phyloP scores from a whole-genome alignment of 2,329 filamentous ascomycete species.

The Stylonectria norvegica region DNA sequence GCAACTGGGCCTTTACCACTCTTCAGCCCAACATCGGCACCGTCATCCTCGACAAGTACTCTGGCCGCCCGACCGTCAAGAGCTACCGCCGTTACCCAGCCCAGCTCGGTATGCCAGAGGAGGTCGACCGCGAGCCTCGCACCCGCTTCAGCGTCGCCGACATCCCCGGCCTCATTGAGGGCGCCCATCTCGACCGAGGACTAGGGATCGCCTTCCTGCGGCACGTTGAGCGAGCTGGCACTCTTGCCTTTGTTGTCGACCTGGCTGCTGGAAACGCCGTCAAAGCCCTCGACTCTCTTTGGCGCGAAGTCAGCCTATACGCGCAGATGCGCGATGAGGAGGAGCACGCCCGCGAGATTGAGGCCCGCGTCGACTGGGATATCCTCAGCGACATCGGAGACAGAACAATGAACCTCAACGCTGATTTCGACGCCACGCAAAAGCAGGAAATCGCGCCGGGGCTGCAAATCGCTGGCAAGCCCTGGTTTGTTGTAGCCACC shows the following conservation, averaged over 20 bases:
- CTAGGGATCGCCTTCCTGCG: constrained; percentile 88
- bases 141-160: constrained; percentile 91
- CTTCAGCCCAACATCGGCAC: constrained; percentile 94
- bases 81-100: constrained; percentile 33
- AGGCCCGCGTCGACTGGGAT: constrained; percentile 55
- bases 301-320: constrained; percentile 88
- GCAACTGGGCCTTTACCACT: constrained; percentile 96
- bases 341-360: constrained; percentile 62
- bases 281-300: constrained; percentile 72
- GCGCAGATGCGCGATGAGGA: constrained; percentile 73
- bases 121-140: constrained; percentile 52
- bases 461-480: constrained; percentile 86
- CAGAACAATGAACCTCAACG: constrained; percentile 24
- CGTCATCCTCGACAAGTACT: constrained; percentile 84
- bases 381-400: constrained; percentile 47
- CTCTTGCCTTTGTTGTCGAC: constrained; percentile 92
- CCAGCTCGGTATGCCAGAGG: constrained; percentile 39
- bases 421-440: constrained; percentile 15
- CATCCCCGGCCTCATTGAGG: constrained; percentile 89
- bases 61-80: constrained; percentile 62
- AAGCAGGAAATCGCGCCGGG: constrained; percentile 27
- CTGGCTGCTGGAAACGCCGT: constrained; percentile 77
- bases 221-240: constrained; percentile 89
- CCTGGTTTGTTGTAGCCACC: constrained; percentile 94
- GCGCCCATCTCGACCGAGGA: constrained; percentile 86